phyloP scores from a whole-genome alignment of 257 asterid species.

The Catharanthus roseus region DNA sequence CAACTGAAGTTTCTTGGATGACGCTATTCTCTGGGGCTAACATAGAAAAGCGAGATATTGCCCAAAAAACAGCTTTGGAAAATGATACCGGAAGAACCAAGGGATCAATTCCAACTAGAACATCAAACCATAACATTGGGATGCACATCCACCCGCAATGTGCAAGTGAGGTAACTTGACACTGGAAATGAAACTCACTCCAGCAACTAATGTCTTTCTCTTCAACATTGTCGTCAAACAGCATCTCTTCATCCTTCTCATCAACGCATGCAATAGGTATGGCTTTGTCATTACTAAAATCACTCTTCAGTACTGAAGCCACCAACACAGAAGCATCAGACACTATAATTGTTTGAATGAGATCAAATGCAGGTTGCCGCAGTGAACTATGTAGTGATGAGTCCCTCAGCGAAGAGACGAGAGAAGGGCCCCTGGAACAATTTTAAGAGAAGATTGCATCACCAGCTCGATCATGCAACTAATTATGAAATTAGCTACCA shows the following conservation, averaged over 20 bases:
- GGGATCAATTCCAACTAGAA: slow-evolving; percentile 79
- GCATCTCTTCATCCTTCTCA: slow-evolving; percentile 45
- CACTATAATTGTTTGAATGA: slow-evolving; percentile 66
- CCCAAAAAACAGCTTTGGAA: slow-evolving; percentile 89
- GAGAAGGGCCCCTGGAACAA: slow-evolving; percentile 82
- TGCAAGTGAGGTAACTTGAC: slow-evolving; percentile 51
- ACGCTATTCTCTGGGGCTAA: slow-evolving; percentile 50
- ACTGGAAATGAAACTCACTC: slow-evolving; percentile 68
- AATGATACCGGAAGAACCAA: slow-evolving; percentile 66
- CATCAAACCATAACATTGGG: slow-evolving; percentile 97
- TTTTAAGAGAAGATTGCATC: neutral
- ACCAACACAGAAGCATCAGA: slow-evolving; percentile 90
- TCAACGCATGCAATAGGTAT: slow-evolving; percentile 28
- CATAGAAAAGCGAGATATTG: slow-evolving; percentile 72
- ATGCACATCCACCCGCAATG: slow-evolving; percentile 90
- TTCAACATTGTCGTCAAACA: slow-evolving; percentile 36
- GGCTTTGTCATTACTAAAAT: slow-evolving; percentile 48
- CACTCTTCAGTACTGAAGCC: slow-evolving; percentile 49
- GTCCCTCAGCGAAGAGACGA: slow-evolving; percentile 79
- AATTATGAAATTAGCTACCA: neutral
- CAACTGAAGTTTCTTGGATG: slow-evolving; percentile 44
- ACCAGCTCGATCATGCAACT: neutral
- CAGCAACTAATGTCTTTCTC: slow-evolving; percentile 68
- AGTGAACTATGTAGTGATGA: slow-evolving; percentile 71
- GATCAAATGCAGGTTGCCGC: slow-evolving; percentile 94